Evolutionary conservation across 2,329 filamentous ascomycete genomes (phyloP).

Genomic region (Nemania sp.): DNA sequence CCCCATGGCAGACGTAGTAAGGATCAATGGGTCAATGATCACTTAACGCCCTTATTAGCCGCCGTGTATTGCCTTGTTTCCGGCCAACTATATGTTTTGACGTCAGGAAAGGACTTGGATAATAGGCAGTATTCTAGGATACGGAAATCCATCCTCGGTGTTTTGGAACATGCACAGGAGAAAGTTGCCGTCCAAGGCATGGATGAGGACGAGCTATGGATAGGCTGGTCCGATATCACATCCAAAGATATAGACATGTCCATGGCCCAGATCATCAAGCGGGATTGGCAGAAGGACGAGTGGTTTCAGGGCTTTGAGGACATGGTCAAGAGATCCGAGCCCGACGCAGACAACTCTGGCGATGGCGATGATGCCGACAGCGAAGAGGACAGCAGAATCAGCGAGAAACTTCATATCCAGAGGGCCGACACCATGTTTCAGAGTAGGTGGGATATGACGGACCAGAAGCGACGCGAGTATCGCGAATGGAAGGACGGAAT

Average conservation of each 20-base stretch:
- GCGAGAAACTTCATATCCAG: slow-evolving; percentile 58
- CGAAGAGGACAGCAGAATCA: slow-evolving; percentile 52
- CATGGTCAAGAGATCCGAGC: slow-evolving; percentile 55
- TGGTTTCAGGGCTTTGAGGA: slow-evolving; percentile 73
- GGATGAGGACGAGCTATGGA: slow-evolving; percentile 64
- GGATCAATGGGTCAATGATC: slow-evolving; percentile 62
- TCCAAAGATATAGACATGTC: slow-evolving; percentile 71
- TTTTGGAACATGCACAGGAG: slow-evolving; percentile 56
- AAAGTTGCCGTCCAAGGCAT: slow-evolving; percentile 54
- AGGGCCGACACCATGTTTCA: slow-evolving; percentile 79
- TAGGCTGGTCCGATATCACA: slow-evolving; percentile 63
- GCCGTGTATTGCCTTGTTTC: slow-evolving; percentile 72
- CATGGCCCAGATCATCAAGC: slow-evolving; percentile 67
- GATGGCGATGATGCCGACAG: slow-evolving; percentile 52
- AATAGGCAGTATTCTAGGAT: slow-evolving; percentile 60
- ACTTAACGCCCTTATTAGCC: slow-evolving; percentile 67
- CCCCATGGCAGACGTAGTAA: slow-evolving; percentile 59
- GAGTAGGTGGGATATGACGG: slow-evolving; percentile 75
- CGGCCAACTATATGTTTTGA: slow-evolving; percentile 60
- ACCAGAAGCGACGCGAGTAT: slow-evolving; percentile 71
- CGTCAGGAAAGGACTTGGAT: slow-evolving; percentile 55
- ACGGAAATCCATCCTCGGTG: slow-evolving; percentile 61
- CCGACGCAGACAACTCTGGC: slow-evolving; percentile 45
- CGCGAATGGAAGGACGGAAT: slow-evolving; percentile 72
- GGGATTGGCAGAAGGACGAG: slow-evolving; percentile 69